Base-by-base conservation (phyloP, 2,329 filamentous ascomycete species). In the Mollisia scopiformis region DNA sequence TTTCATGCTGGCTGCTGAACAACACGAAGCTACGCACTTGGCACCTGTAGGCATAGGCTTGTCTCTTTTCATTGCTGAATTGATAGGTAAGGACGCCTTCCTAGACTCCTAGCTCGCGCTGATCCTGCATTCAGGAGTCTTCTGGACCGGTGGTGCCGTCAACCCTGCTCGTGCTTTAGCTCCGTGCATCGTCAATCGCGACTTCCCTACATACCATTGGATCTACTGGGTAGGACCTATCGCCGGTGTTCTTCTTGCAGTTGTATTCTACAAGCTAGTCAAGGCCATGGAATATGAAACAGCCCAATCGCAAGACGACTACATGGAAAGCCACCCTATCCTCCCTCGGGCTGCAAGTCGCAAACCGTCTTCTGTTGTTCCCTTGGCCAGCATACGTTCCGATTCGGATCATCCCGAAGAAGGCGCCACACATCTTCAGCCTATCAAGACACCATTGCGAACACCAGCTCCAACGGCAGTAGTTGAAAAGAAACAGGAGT, bases 201-300 rank as follows among this genome's bases (percentile, higher is more conserved):
- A 70, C 0, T 82, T 82, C 62, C 72, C 75, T 25, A 57, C 61
- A 3, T 76, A 80, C 61, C 79, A 81, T 64, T 82, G 80, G 80
- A 80, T 82, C 49, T 82, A 82, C 66, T 78, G 75, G 78, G 66
- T 85, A 11, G 84, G 82, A 0, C 84, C 84, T 1, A 71, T 79
- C 10, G 72, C 83, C 54, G 84, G 84, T 0, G 68, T 79, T 0
- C 54, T 81, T 6, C 69, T 86, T 14, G 82, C 83, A 1, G 79
- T 75, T n/a, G 74, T 62, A 7, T 76, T 83, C 21, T 86, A 84
- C 73, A 77, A 76, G 60, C 63, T 82, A 2, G 73, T 86, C 57
- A 83, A 83, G 69, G 70, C 74, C 30, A 74, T 85, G 31, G 78
- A 84, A 57, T 86, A 84, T 69, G 74, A 80, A 65, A 80, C 75